These are phyloP conservation scores for Fusarium anthophilum DNA, from an alignment of 2,329 filamentous ascomycete genomes.

Conservation along the genomic window DNA sequence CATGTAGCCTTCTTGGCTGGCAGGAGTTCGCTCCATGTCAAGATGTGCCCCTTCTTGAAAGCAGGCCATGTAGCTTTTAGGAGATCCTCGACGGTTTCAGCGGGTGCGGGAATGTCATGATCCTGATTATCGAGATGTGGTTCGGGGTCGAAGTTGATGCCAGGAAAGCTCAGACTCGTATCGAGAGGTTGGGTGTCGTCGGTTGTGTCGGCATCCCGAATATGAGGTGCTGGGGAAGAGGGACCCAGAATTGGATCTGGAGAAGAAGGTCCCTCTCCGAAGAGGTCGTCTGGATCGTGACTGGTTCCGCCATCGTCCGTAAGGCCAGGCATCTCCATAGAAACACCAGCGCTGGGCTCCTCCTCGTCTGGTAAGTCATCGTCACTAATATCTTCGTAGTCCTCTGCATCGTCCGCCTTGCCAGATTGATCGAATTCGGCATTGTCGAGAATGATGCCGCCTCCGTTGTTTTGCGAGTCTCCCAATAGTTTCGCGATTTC, in stretches of 20 bases:
- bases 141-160: slow-evolving; percentile 61
- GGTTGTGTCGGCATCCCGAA: slow-evolving; percentile 51
- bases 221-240: slow-evolving; percentile 56
- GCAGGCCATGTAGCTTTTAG: slow-evolving; percentile 83
- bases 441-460: slow-evolving; percentile 55
- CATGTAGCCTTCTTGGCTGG: slow-evolving; percentile 82
- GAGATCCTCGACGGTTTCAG: slow-evolving; percentile 78
- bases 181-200: slow-evolving; percentile 48
- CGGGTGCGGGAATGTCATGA: slow-evolving; percentile 71
- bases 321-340: slow-evolving; percentile 61
- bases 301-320: slow-evolving; percentile 69
- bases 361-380: slow-evolving; percentile 91
- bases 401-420: slow-evolving; percentile 92
- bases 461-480: slow-evolving; percentile 52
- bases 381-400: slow-evolving; percentile 91
- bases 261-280: slow-evolving; percentile 69
- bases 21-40: slow-evolving; percentile 84
- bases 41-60: slow-evolving; percentile 78
- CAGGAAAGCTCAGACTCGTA: slow-evolving; percentile 49
- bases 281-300: slow-evolving; percentile 72
- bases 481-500: slow-evolving; percentile 57
- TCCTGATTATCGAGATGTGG: slow-evolving; percentile 64
- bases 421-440: slow-evolving; percentile 69
- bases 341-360: slow-evolving; percentile 55
- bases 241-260: slow-evolving; percentile 55